These are phyloP conservation scores for Triadica sebifera DNA, from an alignment of 345 rosid species.

Conservation along the genomic window DNA sequence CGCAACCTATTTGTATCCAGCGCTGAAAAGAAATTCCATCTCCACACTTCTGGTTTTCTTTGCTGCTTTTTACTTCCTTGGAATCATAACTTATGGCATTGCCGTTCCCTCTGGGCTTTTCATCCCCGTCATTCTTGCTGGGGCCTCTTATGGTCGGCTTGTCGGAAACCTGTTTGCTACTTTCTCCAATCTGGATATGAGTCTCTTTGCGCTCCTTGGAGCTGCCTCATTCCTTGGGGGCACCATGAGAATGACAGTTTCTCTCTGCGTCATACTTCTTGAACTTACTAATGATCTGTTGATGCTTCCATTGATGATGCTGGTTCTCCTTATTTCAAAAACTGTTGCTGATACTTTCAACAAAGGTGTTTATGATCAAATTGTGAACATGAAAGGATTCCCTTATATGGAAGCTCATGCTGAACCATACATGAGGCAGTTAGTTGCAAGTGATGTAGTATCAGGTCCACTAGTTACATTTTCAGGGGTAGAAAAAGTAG, in stretches of 20 bases:
- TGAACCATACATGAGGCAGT: conserved; percentile 80
- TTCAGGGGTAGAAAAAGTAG: conserved; percentile 70
- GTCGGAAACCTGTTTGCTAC: conserved; percentile 61
- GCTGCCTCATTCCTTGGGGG: conserved; percentile 98
- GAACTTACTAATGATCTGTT: conserved; percentile 80
- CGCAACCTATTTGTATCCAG: conserved; percentile 65
- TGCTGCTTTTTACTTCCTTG: conserved; percentile 60
- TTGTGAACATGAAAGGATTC: conserved; percentile 77
- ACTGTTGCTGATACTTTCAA: conserved; percentile 83
- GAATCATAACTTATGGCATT: conserved; percentile 83
- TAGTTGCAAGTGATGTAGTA: conserved; percentile 71
- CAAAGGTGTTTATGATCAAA: conserved; percentile 84
- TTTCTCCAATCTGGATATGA: conserved; percentile 59
- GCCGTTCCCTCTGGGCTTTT: conserved; percentile 96
- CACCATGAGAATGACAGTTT: conserved; percentile 97
- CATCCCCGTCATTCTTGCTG: conserved; percentile 94
- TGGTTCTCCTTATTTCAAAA: conserved; percentile 84
- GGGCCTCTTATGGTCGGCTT: conserved; percentile 85
- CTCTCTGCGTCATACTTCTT: conserved; percentile 82
- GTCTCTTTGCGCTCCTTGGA: conserved; percentile 85
- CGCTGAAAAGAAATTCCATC: conserved; percentile 60
- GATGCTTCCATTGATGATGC: conserved; percentile 87
- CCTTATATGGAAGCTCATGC: conserved; percentile 92
- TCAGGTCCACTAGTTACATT: conserved; percentile 63
- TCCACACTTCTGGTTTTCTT: conserved; percentile 69